Conservation (phyloP, 2,329 filamentous ascomycete species). For the Hypoxylon sp. region DNA sequence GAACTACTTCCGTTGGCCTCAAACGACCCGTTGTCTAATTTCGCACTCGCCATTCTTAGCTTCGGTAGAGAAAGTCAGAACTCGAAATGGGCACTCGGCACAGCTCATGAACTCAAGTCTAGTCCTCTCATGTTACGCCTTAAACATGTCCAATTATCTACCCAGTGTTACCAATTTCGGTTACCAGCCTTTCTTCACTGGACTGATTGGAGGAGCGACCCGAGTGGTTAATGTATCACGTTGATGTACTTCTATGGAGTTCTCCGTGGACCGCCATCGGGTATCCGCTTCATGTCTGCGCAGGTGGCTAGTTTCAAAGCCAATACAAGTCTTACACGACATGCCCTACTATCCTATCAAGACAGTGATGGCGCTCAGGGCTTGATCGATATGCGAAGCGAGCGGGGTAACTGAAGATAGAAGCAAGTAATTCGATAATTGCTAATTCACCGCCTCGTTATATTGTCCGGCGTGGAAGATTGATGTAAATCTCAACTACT, state of each 20-base stretch:
- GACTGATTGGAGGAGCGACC: neutral
- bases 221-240: neutral
- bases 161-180: slow-evolving; percentile 16
- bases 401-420: slow-evolving; percentile 19
- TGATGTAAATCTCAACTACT: neutral
- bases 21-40: slow-evolving; percentile 31
- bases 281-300: slow-evolving; percentile 22
- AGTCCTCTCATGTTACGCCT: slow-evolving; percentile 2
- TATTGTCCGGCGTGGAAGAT: neutral
- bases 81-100: neutral
- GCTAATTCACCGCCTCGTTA: slow-evolving; percentile 15
- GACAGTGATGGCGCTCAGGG: neutral
- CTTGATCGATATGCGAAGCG: slow-evolving; percentile 1
- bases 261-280: slow-evolving; percentile 18
- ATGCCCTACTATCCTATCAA: slow-evolving; percentile 28
- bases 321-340: slow-evolving; percentile 40
- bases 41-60: slow-evolving; percentile 37
- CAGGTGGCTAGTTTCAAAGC: slow-evolving; percentile 32
- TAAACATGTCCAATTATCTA: slow-evolving; percentile 14
- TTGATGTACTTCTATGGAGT: slow-evolving; percentile 1
- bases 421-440: neutral
- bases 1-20: slow-evolving; percentile 30
- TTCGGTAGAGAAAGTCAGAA: neutral
- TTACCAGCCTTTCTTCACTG: neutral
- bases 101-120: neutral